Evolutionary conservation across 345 rosid species (phyloP).

Genomic region (Bruguiera sexangula): DNA sequence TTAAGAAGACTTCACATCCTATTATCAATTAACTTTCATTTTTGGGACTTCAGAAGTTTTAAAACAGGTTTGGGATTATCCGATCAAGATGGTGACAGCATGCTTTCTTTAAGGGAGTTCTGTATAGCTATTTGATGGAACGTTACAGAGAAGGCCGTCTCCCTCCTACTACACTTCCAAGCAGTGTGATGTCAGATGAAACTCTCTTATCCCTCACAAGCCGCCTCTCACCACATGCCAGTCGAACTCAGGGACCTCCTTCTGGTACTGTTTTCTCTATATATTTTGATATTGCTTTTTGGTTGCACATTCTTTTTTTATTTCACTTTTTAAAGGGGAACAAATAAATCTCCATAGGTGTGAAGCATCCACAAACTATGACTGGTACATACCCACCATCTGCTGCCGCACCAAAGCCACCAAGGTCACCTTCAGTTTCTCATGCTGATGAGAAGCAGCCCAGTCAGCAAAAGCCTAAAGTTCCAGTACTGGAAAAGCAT

Average conservation of each 20-base stretch:
- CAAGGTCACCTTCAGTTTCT: slow-evolving; percentile 63
- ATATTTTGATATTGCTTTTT: slow-evolving; percentile 16
- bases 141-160: slow-evolving; percentile 81
- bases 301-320: slow-evolving; percentile 6
- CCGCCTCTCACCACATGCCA: slow-evolving; percentile 49
- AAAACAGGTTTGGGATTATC: slow-evolving; percentile 96
- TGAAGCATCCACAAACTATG: slow-evolving; percentile 51
- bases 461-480: slow-evolving; percentile 60
- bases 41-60: slow-evolving; percentile 76
- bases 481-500: slow-evolving; percentile 83
- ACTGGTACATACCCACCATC: slow-evolving; percentile 48
- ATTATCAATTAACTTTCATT: slow-evolving; percentile 6
- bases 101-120: slow-evolving; percentile 94
- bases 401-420: slow-evolving; percentile 78
- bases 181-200: slow-evolving; percentile 53
- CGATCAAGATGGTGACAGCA: slow-evolving; percentile 97
- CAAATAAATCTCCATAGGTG: slow-evolving; percentile 39
- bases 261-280: slow-evolving; percentile 44
- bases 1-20: not conserved
- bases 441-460: slow-evolving; percentile 58
- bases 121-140: slow-evolving; percentile 96
- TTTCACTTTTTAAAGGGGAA: slow-evolving; percentile 17
- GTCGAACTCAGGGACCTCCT: slow-evolving; percentile 56
- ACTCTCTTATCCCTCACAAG: slow-evolving; percentile 48
- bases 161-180: slow-evolving; percentile 80